Evolutionary conservation across 2,329 filamentous ascomycete species (phyloP).

Genomic region (Stachybotrys elegans): DNA sequence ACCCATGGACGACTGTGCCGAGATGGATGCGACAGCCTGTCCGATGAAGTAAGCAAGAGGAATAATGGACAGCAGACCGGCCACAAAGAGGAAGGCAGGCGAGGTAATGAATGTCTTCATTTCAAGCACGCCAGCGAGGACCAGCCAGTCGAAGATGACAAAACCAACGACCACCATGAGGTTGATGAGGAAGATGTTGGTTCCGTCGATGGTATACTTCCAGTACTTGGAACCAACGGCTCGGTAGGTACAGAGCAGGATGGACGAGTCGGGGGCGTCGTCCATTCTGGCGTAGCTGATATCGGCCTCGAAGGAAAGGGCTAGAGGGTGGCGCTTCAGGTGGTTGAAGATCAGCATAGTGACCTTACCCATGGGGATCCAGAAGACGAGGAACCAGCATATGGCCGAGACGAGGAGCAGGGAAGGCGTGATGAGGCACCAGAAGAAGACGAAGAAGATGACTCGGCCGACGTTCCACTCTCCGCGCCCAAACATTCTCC

Average conservation of each 20-base stretch:
- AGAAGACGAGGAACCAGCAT: conserved; percentile 96
- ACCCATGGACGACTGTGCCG: conserved; percentile 97
- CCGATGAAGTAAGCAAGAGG: conserved; percentile 97
- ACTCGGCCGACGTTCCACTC: conserved; percentile 94
- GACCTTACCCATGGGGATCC: conserved; percentile 97
- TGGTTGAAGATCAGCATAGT: conserved; percentile 87
- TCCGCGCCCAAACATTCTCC: conserved; percentile 86
- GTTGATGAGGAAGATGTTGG: conserved; percentile 98
- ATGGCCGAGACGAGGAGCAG: conserved; percentile 80
- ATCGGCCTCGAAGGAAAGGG: conserved; percentile 89
- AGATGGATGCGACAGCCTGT: conserved; percentile 96
- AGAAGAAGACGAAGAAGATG: conserved; percentile 95
- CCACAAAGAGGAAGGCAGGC: conserved; percentile 78
- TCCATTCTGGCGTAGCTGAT: conserved; percentile 66
- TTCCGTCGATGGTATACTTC: conserved; percentile 98
- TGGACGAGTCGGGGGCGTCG: conserved; percentile 72
- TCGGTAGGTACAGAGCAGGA: conserved; percentile 93
- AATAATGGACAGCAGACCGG: conserved; percentile 86
- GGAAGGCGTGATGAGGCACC: conserved; percentile 81
- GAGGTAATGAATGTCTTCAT: conserved; percentile 71
- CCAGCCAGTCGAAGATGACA: conserved; percentile 86
- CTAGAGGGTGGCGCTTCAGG: conserved; percentile 84
- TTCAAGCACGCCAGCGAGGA: conserved; percentile 65
- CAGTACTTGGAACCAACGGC: conserved; percentile 93
- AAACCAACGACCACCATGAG: conserved; percentile 90